Conservation (phyloP, 352 stramenopile genomes). For the Chrysophaeum taylorii region DNA sequence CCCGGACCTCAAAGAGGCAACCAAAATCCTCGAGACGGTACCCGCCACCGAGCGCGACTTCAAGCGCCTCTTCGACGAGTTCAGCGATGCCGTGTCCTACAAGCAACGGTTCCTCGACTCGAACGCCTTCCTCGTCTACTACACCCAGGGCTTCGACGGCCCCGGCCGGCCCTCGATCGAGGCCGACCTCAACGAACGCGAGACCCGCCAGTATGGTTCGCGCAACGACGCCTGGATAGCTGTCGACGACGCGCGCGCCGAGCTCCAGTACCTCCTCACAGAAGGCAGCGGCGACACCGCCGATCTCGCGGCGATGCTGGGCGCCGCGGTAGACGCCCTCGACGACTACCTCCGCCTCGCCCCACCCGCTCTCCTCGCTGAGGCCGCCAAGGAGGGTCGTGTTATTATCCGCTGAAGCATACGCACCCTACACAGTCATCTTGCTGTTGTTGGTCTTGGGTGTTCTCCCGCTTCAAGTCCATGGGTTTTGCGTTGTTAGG, state of each 20-base stretch:
- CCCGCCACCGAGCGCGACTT: slow-evolving; percentile 37
- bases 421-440: no score
- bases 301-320: slow-evolving; percentile 39
- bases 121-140: slow-evolving; percentile 62
- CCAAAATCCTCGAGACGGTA: neutral
- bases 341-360: slow-evolving; percentile 16
- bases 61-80: slow-evolving; percentile 53
- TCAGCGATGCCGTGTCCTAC: slow-evolving; percentile 48
- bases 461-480: slow-evolving; percentile 11
- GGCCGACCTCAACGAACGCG: neutral
- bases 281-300: slow-evolving; percentile 37
- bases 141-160: slow-evolving; percentile 41
- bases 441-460: no score
- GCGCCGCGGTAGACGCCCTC: slow-evolving; percentile 27
- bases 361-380: no score
- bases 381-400: no score
- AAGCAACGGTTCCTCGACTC: slow-evolving; percentile 57
- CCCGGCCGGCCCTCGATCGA: slow-evolving; percentile 8
- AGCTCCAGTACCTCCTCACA: slow-evolving; percentile 31
- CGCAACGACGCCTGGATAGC: slow-evolving; percentile 15
- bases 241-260: slow-evolving; percentile 28
- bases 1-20: neutral
- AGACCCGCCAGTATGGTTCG: slow-evolving; percentile 2
- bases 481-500: slow-evolving; percentile 3
- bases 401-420: no score